Evolutionary conservation across 2,329 filamentous ascomycete species (phyloP).

Genomic region (Pleochaeta shiraiana): DNA sequence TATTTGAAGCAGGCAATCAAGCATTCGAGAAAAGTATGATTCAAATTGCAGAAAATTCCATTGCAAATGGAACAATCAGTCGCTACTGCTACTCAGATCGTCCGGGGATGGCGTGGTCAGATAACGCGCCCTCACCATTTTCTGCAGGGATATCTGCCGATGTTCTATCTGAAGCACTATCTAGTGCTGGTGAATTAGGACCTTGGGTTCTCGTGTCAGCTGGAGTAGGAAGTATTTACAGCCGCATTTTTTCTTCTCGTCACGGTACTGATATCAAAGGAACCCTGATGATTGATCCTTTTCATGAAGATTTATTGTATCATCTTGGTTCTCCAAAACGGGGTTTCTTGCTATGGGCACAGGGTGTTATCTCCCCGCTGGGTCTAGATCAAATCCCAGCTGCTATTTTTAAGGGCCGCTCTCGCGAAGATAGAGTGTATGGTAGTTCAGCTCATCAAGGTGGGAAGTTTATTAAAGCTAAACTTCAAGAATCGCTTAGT

Average conservation of each 20-base stretch:
- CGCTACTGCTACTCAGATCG: conserved; percentile 94
- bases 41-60: conserved; percentile 52
- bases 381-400: conserved; percentile 63
- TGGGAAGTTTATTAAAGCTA: conserved; percentile 71
- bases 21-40: conserved; percentile 63
- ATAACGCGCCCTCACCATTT: conserved; percentile 83
- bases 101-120: conserved; percentile 70
- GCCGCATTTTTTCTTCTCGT: conserved; percentile 73
- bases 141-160: conserved; percentile 88
- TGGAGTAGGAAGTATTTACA: conserved; percentile 73
- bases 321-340: conserved; percentile 41
- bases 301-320: conserved; percentile 70
- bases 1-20: conserved; percentile 66
- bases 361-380: conserved; percentile 67
- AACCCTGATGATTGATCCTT: conserved; percentile 64
- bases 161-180: conserved; percentile 67
- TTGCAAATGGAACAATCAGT: conserved; percentile 59
- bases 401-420: conserved; percentile 63
- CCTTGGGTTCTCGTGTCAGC: conserved; percentile 79
- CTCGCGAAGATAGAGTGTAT: conserved; percentile 64
- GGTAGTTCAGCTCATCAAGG: conserved; percentile 58
- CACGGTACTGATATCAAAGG: conserved; percentile 55
- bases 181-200: conserved; percentile 56
- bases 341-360: conserved; percentile 72
- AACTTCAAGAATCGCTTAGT: conserved; percentile 81